Base-by-base conservation (phyloP, 2,329 filamentous ascomycete species). In the Hortaea werneckii region DNA sequence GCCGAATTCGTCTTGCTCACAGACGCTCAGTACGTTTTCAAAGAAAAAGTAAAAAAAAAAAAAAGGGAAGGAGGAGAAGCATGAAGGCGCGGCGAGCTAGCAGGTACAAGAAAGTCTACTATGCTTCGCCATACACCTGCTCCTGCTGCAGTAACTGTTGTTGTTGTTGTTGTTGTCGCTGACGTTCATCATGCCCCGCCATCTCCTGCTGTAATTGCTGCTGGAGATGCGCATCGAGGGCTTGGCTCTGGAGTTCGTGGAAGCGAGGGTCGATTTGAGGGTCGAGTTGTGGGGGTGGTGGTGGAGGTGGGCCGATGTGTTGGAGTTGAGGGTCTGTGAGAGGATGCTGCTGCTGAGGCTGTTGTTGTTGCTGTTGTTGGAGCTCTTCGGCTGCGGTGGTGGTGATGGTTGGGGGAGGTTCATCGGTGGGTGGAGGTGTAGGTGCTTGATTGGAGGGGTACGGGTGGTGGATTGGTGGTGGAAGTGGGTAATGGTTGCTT, bases 121-220 rank as follows among this genome's bases (percentile, higher is more conserved):
- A 4, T 20, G 20, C 20, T 20, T 20, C 20, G 20, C 20, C 20
- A 20, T 20, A 20, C 20, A 20, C 20, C 20, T 20, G 20, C 20
- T 20, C 20, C 20, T 20, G 20, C 20, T 20, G 20, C 20, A 20
- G 20, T 20, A 20, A 4, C 20, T 20, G 20, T 4, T 20, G 20
- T 4, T 20, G 20, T 20, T 20, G 20, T 20, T 20, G 20, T 20
- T 20, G 20, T 20, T 20, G 20, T 20, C 20, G 20, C 20, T 20
- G 20, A 20, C 20, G 20, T 20, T 20, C 20, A 20, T 20, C 20
- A 20, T 20, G 20, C 20, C 20, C 20, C 28, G 45, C 44, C 30
- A 46, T 27, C n/a, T 41, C 47, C 6, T 32, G 43, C 43, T 46
- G 43, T 1, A 49, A n/a, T 12, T 43, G 34, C 12, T 43, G 40